Evolutionary conservation across 2,329 filamentous ascomycete genomes (phyloP).

Genomic region (Fusarium subglutinans): DNA sequence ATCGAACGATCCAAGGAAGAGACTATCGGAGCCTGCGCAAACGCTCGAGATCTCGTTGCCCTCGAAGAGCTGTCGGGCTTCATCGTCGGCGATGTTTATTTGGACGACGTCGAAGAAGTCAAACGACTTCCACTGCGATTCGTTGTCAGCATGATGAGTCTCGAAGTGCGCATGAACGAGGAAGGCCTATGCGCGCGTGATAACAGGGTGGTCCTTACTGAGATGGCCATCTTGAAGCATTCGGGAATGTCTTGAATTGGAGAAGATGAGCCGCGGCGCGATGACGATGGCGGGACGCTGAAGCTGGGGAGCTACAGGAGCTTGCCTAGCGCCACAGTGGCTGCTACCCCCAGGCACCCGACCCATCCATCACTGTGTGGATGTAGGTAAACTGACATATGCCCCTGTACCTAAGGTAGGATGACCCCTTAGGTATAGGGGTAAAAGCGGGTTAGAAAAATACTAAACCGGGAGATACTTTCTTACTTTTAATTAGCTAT

Average conservation of each 20-base stretch:
- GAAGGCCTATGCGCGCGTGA: not conserved
- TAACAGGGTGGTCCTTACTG: conserved; percentile 36
- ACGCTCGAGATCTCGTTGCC: conserved; percentile 85
- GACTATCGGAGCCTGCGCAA: conserved; percentile 85
- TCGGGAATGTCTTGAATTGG: conserved; percentile 30
- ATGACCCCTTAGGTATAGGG: too few species aligned
- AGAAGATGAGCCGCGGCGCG: conserved; percentile 36
- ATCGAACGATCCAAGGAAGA: conserved; percentile 88
- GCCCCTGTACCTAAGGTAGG: too few species aligned
- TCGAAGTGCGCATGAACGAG: not conserved
- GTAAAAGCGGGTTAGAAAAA: too few species aligned
- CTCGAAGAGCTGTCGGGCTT: conserved; percentile 81
- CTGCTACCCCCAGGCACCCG: not conserved
- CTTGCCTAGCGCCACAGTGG: conserved; percentile 43
- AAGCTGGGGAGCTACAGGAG: conserved; percentile 38
- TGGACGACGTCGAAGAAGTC: conserved; percentile 98
- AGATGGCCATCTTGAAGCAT: conserved; percentile 50
- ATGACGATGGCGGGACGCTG: conserved; percentile 47
- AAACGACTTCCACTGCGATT: conserved; percentile 91
- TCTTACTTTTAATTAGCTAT: too few species aligned
- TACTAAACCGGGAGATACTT: too few species aligned
- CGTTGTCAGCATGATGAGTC: conserved; percentile 3
- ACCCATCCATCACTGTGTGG: too few species aligned
- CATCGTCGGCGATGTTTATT: conserved; percentile 81
- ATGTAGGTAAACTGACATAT: too few species aligned